A percentile compares a stretch with the other conserved stretches of the same genome.
Conservation (phyloP, 1,139 yeast genomes). For the Protomyces pachydermus region DNA sequence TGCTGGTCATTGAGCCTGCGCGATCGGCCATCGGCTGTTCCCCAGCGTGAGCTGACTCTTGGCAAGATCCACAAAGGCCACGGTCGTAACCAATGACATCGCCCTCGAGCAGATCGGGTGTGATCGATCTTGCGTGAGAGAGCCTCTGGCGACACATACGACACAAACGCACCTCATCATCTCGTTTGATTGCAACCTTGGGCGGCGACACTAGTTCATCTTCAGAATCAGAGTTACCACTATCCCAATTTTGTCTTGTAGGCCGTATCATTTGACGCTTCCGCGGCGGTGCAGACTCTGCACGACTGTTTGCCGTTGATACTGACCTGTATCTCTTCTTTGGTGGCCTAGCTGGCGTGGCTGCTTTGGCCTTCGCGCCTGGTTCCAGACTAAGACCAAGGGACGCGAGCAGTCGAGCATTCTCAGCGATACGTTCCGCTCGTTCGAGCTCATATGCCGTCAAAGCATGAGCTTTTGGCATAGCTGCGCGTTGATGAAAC, state of each 20-base stretch:
- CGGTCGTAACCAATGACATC: neutral
- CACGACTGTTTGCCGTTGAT: neutral
- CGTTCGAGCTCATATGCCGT: constrained; percentile 9
- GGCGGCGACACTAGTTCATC: neutral
- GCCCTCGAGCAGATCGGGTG: neutral
- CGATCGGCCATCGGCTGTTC: neutral
- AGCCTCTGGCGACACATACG: neutral
- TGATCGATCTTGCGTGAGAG: neutral
- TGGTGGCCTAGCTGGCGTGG: neutral
- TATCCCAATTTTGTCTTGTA: neutral
- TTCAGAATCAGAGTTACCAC: neutral
- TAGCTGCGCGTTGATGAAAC: neutral
- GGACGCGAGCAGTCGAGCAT: constrained; percentile 4
- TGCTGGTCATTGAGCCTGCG: neutral
- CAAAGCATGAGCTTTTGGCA: neutral
- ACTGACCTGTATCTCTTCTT: neutral
- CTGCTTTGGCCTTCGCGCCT: neutral
- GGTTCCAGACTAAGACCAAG: neutral
- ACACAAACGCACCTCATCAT: neutral
- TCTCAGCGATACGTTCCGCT: neutral
- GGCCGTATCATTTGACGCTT: too few species aligned
- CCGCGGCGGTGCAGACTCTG: too few species aligned
- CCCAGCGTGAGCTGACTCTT: neutral
- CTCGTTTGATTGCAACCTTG: neutral
- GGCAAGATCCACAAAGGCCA: neutral